Percentiles rank a stretch among this genome's conserved stretches.
These are phyloP conservation scores for Pelargonium citronellum DNA, from an alignment of 441 rosid genomes.

Conservation along the genomic window DNA sequence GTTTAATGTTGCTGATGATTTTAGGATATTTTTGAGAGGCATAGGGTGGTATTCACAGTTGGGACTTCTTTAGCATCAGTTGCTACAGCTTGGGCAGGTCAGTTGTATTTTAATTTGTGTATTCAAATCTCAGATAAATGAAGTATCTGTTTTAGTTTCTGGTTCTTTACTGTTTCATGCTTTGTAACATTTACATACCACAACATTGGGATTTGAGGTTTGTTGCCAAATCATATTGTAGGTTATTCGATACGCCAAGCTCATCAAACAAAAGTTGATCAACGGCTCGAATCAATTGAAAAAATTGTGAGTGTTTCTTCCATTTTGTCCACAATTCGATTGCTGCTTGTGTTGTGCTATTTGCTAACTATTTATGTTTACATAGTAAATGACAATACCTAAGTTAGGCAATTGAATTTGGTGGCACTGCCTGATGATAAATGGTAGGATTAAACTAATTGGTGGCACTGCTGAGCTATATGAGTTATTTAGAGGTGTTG, in stretches of 20 bases:
- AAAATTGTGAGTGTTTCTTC: constrained; percentile 55
- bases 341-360: not conserved
- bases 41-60: constrained; percentile 70
- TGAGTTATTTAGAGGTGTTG: not conserved
- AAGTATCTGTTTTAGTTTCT: not conserved
- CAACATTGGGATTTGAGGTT: not conserved
- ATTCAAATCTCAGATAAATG: not conserved
- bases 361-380: not conserved
- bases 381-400: not conserved
- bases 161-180: not conserved
- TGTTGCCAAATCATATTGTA: constrained; percentile 29
- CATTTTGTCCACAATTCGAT: constrained; percentile 2
- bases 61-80: constrained; percentile 90
- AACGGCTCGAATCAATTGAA: constrained; percentile 84
- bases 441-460: not conserved
- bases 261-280: constrained; percentile 61
- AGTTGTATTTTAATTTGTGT: constrained; percentile 18
- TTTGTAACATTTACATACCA: not conserved
- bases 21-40: constrained; percentile 77
- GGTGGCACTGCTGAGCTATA: not conserved
- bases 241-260: constrained; percentile 75
- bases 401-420: no score
- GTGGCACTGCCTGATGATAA: no score
- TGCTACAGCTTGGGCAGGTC: constrained; percentile 85
- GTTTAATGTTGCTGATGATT: not conserved